Percentiles rank a stretch among this genome's conserved stretches.
Evolutionary conservation across 805 yeast genomes (phyloP).

Genomic region (Alloascoidea africana): DNA sequence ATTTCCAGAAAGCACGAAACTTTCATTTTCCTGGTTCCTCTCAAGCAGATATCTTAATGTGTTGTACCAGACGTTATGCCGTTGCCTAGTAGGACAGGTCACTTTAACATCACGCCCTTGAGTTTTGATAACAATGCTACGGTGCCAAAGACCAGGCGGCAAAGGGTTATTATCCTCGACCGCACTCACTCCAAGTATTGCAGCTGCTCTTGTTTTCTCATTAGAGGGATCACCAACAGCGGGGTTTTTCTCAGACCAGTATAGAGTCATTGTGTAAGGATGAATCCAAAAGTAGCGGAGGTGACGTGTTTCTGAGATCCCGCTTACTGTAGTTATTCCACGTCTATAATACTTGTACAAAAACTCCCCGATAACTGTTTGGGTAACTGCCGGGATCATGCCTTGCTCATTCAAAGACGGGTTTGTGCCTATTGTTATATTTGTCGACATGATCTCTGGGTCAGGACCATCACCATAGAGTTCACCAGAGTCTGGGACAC

Average conservation of each 20-base stretch:
- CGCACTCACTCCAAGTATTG: neutral
- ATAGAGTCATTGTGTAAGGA: constrained; percentile 80
- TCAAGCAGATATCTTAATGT: constrained; percentile 65
- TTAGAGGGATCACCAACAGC: constrained; percentile 25
- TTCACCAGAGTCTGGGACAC: neutral
- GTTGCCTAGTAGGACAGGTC: constrained; percentile 76
- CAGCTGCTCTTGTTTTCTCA: neutral
- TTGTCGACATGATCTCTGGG: neutral
- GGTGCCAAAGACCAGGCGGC: constrained; percentile 67
- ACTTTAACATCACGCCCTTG: constrained; percentile 52
- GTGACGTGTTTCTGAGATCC: constrained; percentile 69
- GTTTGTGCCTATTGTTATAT: neutral
- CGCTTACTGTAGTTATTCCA: constrained; percentile 47
- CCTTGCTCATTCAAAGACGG: constrained; percentile 34
- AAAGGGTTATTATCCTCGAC: neutral
- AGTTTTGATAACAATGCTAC: constrained; percentile 65
- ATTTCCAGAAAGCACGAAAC: too few species aligned
- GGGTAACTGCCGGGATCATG: constrained; percentile 78
- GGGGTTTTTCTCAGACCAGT: constrained; percentile 81
- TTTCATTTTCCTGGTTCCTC: too few species aligned
- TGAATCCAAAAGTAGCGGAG: constrained; percentile 94
- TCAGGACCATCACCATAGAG: neutral
- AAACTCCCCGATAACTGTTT: constrained; percentile 87
- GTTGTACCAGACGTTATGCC: constrained; percentile 87
- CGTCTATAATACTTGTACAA: constrained; percentile 73